Evolutionary conservation across 1,284 basidiomycete species (phyloP).

Genomic region (Ceratobasidium sp.): DNA sequence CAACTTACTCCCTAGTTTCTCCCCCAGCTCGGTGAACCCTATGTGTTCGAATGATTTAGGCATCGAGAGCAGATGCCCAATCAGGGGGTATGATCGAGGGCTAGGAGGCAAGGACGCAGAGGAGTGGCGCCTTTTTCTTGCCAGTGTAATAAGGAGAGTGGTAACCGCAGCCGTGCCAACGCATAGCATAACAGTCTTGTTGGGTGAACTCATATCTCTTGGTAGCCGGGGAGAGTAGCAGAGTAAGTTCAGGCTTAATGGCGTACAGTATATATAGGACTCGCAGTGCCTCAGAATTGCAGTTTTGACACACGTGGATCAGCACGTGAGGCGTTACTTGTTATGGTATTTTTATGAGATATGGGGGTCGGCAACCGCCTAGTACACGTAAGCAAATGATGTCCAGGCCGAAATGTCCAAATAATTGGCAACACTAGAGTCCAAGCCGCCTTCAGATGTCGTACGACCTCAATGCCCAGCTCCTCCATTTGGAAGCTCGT

Average conservation of each 20-base stretch:
- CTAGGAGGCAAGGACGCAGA: conserved; percentile 12
- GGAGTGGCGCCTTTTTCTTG: neutral
- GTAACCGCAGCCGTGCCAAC: neutral
- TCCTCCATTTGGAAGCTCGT: neutral
- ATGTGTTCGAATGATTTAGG: conserved; percentile 25
- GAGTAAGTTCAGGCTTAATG: too few species aligned
- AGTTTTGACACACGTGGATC: too few species aligned
- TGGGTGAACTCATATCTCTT: neutral
- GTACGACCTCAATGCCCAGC: neutral
- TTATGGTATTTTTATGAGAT: too few species aligned
- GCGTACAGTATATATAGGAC: too few species aligned
- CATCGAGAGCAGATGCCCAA: conserved; percentile 43
- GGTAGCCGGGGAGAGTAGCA: neutral
- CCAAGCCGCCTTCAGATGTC: neutral
- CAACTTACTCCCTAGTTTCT: conserved; percentile 25
- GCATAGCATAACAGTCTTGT: neutral
- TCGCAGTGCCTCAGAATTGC: too few species aligned
- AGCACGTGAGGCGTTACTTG: too few species aligned
- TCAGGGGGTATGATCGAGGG: conserved; percentile 35
- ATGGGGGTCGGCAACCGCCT: conserved; percentile 9
- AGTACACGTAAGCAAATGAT: conserved; percentile 19
- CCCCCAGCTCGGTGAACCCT: conserved; percentile 24
- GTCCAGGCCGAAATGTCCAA: conserved; percentile 4
- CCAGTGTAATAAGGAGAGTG: neutral
- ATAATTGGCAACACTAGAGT: neutral